Evolutionary conservation across 2,329 filamentous ascomycete species (phyloP), one percentile per base, ranked within the genome.

Genomic region (Diplodia mutila): DNA sequence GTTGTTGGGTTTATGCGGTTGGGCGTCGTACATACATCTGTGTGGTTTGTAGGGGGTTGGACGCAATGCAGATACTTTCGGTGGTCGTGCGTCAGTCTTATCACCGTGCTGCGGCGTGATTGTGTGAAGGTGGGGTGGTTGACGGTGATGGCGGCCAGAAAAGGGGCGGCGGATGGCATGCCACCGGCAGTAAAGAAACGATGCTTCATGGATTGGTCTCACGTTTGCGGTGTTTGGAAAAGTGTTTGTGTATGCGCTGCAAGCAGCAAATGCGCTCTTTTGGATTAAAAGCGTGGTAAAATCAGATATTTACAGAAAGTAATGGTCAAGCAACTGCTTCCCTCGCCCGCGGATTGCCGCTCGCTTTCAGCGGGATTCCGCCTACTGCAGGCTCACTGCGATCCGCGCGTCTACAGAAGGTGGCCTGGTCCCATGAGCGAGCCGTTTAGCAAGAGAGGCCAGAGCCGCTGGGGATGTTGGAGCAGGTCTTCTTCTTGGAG

Each of bases 371-470:
- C 11, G 34, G 34, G 34, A 37, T 37, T 37, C 11, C 34, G 8
- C 34, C 34, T 9, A 37, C 34, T 37, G 1, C 34, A 37, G 11
- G 34, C 34, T 32, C 9, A 8, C 29, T 32, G 29, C 11, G 34
- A 37, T 37, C 34, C 34, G 29, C 9, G 29, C 6, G 29, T 32
- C 29, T 2, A 32, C 9, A 8, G 9, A 37, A 37, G 34, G 11
- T 12, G 11, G 11, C 11, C 1, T 14, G 7, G 18, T 21, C 18
- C 7, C 18, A 21, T 21, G 42, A 21, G 18, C 42, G 42, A 46
- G 29, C 5, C 25, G 12, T 49, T 21, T 75, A 78, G 72, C 75
- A 78, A 69, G 77, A 73, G 71, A 74, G 77, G 14, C 77, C 78
- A 25, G 51, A 55, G 52, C 64, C 64, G 64, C 64, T 69, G n/a